Conservation (phyloP, 768 basidiomycete genomes). For the Roridomyces roridus region DNA sequence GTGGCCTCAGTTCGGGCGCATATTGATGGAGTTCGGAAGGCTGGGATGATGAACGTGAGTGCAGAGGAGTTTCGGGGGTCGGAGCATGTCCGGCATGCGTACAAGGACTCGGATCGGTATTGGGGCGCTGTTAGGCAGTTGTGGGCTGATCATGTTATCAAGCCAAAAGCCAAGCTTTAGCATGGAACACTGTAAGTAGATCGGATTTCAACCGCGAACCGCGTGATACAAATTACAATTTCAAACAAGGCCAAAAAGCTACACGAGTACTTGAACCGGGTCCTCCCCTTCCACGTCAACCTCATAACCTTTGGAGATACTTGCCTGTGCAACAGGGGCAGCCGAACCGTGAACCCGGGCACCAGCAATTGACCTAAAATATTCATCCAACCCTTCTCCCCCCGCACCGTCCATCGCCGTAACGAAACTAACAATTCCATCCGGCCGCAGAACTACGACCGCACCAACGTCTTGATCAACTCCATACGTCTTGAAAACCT, state of each 20-base stretch:
- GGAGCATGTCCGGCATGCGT: constrained; percentile 4
- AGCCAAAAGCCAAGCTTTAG: no score
- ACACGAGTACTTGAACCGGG: no score
- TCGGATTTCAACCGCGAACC: no score
- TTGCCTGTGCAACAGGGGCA: not conserved
- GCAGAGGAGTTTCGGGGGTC: not conserved
- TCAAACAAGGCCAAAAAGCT: no score
- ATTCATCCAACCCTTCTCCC: not conserved
- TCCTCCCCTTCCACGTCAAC: constrained; percentile 4
- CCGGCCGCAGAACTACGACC: constrained; percentile 7
- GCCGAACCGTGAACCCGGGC: not conserved
- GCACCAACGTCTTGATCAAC: not conserved
- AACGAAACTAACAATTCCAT: constrained; percentile 5
- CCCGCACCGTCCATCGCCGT: not conserved
- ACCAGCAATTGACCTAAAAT: not conserved
- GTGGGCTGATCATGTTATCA: no score
- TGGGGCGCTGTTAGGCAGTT: not conserved
- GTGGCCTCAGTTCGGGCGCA: not conserved
- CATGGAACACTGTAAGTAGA: no score
- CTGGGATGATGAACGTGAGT: not conserved
- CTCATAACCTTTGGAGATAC: not conserved
- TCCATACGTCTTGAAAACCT: not conserved
- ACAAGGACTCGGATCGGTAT: not conserved
- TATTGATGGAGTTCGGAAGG: not conserved
- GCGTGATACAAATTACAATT: no score